Percentiles rank a stretch among this genome's conserved stretches.
Conservation (phyloP, 1,284 basidiomycete genomes). For the Ustilago loliicola region DNA sequence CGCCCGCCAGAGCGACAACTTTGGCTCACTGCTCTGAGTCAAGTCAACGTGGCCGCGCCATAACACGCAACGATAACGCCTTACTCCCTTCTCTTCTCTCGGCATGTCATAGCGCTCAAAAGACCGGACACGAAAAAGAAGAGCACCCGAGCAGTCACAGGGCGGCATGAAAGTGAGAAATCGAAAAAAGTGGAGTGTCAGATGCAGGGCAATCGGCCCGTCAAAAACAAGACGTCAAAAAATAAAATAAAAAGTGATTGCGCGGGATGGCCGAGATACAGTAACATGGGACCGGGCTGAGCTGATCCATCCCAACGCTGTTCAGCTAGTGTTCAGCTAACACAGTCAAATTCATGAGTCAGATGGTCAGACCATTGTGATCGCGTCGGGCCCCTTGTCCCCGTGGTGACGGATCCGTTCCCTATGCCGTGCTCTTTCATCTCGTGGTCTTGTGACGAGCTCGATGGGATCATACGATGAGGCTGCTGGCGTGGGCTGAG, state of each 20-base stretch:
- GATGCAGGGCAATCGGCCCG: slow-evolving; percentile 7
- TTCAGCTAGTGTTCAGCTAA: not conserved
- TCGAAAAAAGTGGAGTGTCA: slow-evolving; percentile 6
- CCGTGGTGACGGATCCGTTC: not conserved
- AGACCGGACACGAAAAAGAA: not conserved
- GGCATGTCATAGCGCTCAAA: not conserved
- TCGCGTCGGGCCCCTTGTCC: not conserved
- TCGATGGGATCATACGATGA: not conserved
- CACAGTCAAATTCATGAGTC: not conserved
- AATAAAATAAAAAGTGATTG: not conserved
- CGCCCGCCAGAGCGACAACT: not conserved
- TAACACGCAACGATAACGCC: not conserved
- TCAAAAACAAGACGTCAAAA: slow-evolving; percentile 9
- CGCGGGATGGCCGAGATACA: slow-evolving; percentile 1
- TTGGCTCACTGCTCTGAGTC: not conserved
- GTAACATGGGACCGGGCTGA: slow-evolving; percentile 5
- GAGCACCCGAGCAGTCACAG: not conserved
- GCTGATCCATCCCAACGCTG: not conserved
- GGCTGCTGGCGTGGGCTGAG: not conserved
- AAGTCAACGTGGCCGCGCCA: slow-evolving; percentile 4
- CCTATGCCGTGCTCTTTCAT: not conserved
- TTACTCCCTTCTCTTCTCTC: not conserved
- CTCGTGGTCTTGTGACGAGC: not conserved
- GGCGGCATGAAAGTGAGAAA: slow-evolving; percentile 3
- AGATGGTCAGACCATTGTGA: slow-evolving; percentile 1